Percentiles rank a stretch among this genome's conserved stretches.
Conservation (phyloP, 2,329 filamentous ascomycete genomes). For the Arthrobotrys conoides region DNA sequence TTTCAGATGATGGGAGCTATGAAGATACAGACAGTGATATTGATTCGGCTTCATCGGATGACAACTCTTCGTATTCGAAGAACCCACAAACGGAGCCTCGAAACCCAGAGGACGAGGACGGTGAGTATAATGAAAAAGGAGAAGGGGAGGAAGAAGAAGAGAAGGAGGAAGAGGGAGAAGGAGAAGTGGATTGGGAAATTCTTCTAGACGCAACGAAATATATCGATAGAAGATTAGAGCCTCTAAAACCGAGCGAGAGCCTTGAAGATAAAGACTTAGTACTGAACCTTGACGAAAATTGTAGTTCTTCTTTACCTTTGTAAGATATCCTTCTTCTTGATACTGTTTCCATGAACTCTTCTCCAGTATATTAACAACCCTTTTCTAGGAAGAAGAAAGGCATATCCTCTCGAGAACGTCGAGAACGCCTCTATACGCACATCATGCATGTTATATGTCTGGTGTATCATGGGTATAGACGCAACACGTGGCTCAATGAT, state of each 20-base stretch:
- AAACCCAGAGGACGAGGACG: conserved; percentile 62
- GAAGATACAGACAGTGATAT: conserved; percentile 36
- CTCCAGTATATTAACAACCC: conserved; percentile 68
- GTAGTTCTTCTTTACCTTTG: conserved; percentile 66
- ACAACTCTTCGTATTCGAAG: neutral
- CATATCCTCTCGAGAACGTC: conserved; percentile 84
- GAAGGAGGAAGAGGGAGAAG: conserved; percentile 67
- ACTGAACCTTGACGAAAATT: conserved; percentile 76
- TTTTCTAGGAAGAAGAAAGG: conserved; percentile 80
- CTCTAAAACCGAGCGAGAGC: conserved; percentile 68
- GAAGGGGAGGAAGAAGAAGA: no score
- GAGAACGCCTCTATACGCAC: conserved; percentile 83
- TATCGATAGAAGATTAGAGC: conserved; percentile 25
- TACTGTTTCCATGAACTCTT: neutral
- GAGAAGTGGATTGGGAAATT: conserved; percentile 74
- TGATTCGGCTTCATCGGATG: neutral
- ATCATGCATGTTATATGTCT: conserved; percentile 89
- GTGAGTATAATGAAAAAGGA: conserved; percentile 59
- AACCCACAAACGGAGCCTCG: neutral
- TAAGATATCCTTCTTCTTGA: conserved; percentile 64
- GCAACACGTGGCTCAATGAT: conserved; percentile 88
- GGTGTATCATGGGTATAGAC: conserved; percentile 88
- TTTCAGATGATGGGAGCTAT: conserved; percentile 49
- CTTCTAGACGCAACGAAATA: conserved; percentile 66
- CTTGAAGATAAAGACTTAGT: conserved; percentile 77